phyloP scores from a whole-genome alignment of 2,329 filamentous ascomycete species.

The Trichoderma endophyticum region DNA sequence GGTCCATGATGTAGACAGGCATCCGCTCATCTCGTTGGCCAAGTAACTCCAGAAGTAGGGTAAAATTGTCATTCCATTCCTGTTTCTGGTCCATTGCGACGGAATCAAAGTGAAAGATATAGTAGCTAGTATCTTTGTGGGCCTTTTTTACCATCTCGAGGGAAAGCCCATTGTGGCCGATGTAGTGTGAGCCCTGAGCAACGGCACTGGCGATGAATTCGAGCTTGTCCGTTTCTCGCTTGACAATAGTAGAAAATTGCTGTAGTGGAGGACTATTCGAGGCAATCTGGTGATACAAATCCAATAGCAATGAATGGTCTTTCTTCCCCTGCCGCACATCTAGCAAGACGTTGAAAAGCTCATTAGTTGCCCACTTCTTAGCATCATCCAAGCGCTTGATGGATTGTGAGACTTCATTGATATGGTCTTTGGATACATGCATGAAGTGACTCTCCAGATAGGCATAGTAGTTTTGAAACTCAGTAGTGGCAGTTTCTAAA shows the following conservation, averaged over 20 bases:
- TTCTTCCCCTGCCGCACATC: neutral
- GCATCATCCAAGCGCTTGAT: neutral
- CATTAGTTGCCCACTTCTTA: neutral
- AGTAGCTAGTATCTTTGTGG: neutral
- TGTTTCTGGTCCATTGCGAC: neutral
- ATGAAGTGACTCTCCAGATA: slow-evolving; percentile 6
- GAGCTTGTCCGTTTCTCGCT: slow-evolving; percentile 21
- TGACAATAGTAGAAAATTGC: neutral
- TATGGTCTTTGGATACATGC: slow-evolving; percentile 3
- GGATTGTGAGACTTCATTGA: neutral
- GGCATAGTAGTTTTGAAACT: slow-evolving; percentile 10
- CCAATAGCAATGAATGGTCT: neutral
- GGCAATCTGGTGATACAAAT: neutral
- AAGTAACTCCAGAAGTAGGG: slow-evolving; percentile 13
- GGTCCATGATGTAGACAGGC: slow-evolving; percentile 22
- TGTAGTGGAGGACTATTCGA: neutral
- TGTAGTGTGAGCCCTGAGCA: slow-evolving; percentile 18
- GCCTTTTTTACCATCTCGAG: neutral
- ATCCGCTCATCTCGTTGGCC: neutral
- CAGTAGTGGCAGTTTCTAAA: neutral
- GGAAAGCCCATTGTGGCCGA: slow-evolving; percentile 21
- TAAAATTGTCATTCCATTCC: neutral
- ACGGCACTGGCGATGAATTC: neutral
- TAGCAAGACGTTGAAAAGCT: neutral
- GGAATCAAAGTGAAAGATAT: slow-evolving; percentile 15